phyloP scores from a whole-genome alignment of 768 basidiomycete genomes.

The Sporobolomyces roseus region DNA sequence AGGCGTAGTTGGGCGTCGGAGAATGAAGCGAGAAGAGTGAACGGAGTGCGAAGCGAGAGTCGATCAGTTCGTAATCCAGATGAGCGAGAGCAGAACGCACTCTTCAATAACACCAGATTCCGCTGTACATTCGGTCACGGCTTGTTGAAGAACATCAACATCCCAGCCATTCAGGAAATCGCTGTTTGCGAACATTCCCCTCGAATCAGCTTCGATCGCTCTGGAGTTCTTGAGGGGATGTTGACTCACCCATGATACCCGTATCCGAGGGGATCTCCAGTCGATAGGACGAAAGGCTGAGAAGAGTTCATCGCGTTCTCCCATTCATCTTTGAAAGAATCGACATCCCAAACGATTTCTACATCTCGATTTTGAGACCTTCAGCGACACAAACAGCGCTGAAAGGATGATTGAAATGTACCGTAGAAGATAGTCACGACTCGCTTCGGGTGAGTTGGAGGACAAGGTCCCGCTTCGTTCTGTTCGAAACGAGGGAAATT shows the following conservation, averaged over 20 bases:
- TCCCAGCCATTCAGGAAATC: constrained; percentile 44
- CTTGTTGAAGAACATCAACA: constrained; percentile 31
- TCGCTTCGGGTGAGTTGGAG: constrained; percentile 20
- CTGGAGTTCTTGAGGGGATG: neutral
- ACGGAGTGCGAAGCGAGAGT: neutral
- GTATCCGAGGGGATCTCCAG: constrained; percentile 39
- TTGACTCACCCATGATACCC: constrained; percentile 15
- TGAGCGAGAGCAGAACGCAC: neutral
- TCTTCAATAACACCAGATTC: constrained; percentile 30
- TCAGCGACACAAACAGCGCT: too few relatives aligned
- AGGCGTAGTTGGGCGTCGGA: neutral
- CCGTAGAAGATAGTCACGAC: constrained; percentile 38
- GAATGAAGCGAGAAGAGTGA: neutral
- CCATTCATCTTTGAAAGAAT: constrained; percentile 30
- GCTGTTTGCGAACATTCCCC: neutral
- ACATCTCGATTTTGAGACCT: too few relatives aligned
- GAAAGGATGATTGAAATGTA: neutral
- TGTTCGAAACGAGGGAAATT: too few relatives aligned
- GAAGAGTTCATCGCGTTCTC: constrained; percentile 12
- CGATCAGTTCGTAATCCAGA: too few relatives aligned
- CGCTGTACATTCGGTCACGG: constrained; percentile 38
- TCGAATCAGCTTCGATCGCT: neutral
- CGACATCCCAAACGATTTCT: constrained; percentile 31
- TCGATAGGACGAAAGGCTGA: constrained; percentile 32
- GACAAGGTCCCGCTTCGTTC: constrained; percentile 19